Base-by-base conservation (phyloP, 495 filamentous ascomycete genomes). In the Penicillium ochrochloron region DNA sequence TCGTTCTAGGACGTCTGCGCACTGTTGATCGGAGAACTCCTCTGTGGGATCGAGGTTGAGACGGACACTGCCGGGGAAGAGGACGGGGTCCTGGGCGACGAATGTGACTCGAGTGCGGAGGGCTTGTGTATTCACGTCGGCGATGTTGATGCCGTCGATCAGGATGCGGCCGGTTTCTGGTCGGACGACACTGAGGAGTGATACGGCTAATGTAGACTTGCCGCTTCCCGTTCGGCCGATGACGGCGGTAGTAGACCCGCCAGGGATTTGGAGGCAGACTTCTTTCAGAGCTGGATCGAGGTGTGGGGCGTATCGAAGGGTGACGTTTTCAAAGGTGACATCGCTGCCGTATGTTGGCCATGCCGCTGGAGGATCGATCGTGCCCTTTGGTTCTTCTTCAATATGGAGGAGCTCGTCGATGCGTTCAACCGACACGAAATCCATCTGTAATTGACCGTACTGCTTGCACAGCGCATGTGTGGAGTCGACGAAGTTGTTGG, bases 401-500 rank as follows among this genome's bases (percentile, higher is more conserved):
- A 94, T 82, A 60, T 89, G 82, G 3, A 93, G 80, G 0, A 94
- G 79, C 68, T 95, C 92, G 29, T 93, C 86, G 3, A 96, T 85
- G 29, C 92, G 84, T 75, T 96, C 92, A 2, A 96, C 91, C 0
- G 90, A 93, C 15, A 94, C 92, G 64, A 94, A 94, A 66, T 93
- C 88, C 90, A 96, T 94, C 77, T 94, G 91, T 29, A 96, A 82
- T 67, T 90, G 84, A 33, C 92, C 92, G 65, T 95, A 96, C 56
- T 85, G 82, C 42, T 82, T 84, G 76, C 92, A 96, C 0, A 96
- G 79, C 3, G 67, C 68, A 69, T 95, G 91, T 0, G 92, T 94
- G 14, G 88, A 81, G 12, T 76, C 73, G 41, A 96, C 91, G 58
- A 81, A 78, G 59, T 71, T 76, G 57, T 75, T 76, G 0, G 77